Percentiles rank a stretch among this genome's conserved stretches.
These are phyloP conservation scores for Apiospora pterosperma DNA, from an alignment of 2,329 filamentous ascomycete species.

Conservation along the genomic window DNA sequence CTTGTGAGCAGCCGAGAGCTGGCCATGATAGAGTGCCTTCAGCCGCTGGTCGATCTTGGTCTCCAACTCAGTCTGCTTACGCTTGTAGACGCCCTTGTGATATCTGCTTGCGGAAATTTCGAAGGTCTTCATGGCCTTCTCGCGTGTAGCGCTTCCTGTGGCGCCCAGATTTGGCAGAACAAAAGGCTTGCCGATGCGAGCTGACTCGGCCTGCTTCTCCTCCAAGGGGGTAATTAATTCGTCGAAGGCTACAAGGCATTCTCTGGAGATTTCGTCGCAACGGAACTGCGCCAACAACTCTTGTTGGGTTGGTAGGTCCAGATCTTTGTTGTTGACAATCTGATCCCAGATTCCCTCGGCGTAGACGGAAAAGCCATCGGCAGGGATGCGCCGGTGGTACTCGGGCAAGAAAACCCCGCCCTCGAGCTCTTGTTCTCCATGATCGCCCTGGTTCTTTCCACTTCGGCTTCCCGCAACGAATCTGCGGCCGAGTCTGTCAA, in stretches of 20 bases:
- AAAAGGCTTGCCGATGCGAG: conserved; percentile 66
- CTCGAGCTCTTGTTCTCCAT: conserved; percentile 68
- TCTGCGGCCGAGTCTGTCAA: conserved; percentile 72
- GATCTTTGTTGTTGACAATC: conserved; percentile 97
- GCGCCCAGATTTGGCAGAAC: conserved; percentile 74
- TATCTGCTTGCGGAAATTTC: conserved; percentile 89
- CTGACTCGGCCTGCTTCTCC: conserved; percentile 74
- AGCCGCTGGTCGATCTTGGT: conserved; percentile 83
- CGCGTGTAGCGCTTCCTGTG: conserved; percentile 68
- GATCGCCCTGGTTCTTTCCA: conserved; percentile 55
- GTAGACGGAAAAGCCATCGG: conserved; percentile 94
- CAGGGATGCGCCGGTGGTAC: conserved; percentile 93
- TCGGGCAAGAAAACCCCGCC: conserved; percentile 87
- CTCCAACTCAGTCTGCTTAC: conserved; percentile 83
- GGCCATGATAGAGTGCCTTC: conserved; percentile 84
- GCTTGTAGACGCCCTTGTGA: conserved; percentile 89
- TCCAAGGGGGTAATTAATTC: conserved; percentile 78
- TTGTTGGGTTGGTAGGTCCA: conserved; percentile 95
- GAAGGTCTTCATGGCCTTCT: conserved; percentile 76
- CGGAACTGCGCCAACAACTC: conserved; percentile 95
- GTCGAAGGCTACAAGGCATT: conserved; percentile 83
- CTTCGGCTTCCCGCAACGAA: conserved; percentile 81
- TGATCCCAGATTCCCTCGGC: conserved; percentile 96
- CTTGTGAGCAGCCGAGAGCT: conserved; percentile 86
- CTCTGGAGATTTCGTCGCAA: conserved; percentile 92